phyloP scores from a whole-genome alignment of 1,139 yeast species.

The Scheffersomyces quercinus region DNA sequence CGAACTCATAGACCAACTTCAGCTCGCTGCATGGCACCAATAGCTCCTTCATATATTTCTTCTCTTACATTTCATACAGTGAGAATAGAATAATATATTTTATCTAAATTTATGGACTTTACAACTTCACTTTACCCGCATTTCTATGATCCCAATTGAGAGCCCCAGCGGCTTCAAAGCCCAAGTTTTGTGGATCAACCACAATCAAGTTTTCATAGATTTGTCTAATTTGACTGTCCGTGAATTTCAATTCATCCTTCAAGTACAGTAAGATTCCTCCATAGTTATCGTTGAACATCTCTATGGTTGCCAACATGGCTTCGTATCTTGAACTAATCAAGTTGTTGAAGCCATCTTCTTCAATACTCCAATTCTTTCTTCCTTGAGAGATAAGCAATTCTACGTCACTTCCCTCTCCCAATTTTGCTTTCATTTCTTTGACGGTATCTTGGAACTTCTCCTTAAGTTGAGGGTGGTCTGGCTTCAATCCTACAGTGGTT shows the following conservation, averaged over 20 bases:
- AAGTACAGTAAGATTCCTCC: conserved; percentile 60
- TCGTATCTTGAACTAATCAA: conserved; percentile 69
- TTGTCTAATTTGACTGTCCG: conserved; percentile 46
- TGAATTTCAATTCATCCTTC: conserved; percentile 45
- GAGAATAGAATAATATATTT: too few species aligned
- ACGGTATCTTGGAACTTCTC: conserved; percentile 33
- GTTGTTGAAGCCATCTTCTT: conserved; percentile 53
- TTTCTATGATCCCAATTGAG: conserved; percentile 29
- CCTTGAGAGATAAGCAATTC: conserved; percentile 33
- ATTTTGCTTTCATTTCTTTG: conserved; percentile 27
- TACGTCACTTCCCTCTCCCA: conserved; percentile 27
- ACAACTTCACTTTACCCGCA: conserved; percentile 15
- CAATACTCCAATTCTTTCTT: conserved; percentile 40
- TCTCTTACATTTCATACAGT: conserved; percentile 11
- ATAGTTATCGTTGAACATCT: conserved; percentile 47
- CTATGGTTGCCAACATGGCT: conserved; percentile 68
- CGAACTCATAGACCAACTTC: background rate
- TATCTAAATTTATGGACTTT: background rate
- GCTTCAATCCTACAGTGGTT: conserved; percentile 64
- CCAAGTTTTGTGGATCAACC: conserved; percentile 16
- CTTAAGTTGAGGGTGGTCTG: conserved; percentile 45
- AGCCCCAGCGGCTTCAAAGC: conserved; percentile 18
- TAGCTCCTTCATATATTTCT: conserved; percentile 12
- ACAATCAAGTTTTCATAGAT: conserved; percentile 49
- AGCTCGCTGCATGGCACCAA: background rate